Conservation (phyloP, 768 basidiomycete genomes). For the Lyophyllum decastes region DNA sequence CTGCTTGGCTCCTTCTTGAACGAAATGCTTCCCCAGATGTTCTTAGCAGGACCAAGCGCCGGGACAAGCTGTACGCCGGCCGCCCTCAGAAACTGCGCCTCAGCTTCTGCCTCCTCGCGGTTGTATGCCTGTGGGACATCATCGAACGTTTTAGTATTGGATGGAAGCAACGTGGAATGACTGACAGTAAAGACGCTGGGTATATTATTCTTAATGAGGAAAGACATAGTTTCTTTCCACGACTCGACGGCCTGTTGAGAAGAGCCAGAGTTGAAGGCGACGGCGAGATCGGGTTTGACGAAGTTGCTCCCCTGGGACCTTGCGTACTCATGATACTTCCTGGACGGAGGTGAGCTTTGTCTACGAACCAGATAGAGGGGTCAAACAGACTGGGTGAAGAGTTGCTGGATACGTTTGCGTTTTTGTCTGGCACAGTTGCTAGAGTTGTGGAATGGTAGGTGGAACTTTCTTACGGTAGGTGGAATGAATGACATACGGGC, state of each 20-base stretch:
- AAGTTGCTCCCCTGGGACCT: constrained; percentile 16
- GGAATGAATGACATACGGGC: constrained; percentile 23
- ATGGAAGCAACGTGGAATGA: background rate
- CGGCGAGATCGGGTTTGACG: constrained; percentile 31
- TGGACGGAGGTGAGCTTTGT: constrained; percentile 11
- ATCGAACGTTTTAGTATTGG: background rate
- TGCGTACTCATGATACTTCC: constrained; percentile 32
- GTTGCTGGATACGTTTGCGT: constrained; percentile 25
- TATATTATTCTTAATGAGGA: constrained; percentile 25
- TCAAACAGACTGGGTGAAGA: constrained; percentile 24
- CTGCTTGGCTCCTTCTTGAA: constrained; percentile 28
- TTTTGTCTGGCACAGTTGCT: constrained; percentile 26
- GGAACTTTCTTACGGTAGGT: background rate
- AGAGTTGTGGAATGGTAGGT: background rate
- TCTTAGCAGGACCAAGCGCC: constrained; percentile 26
- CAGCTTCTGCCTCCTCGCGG: constrained; percentile 28
- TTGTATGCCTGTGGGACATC: constrained; percentile 30
- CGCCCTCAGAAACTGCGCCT: constrained; percentile 22
- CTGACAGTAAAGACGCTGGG: constrained; percentile 35
- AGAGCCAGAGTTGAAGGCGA: constrained; percentile 37
- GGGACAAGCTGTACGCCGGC: constrained; percentile 25
- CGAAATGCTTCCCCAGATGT: constrained; percentile 33
- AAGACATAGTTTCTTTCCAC: constrained; percentile 27
- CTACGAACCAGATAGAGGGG: background rate
- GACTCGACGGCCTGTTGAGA: constrained; percentile 21